These are phyloP conservation scores for Tetrastigma voinierianum DNA, from an alignment of 164 flowering plant species.

Conservation along the genomic window DNA sequence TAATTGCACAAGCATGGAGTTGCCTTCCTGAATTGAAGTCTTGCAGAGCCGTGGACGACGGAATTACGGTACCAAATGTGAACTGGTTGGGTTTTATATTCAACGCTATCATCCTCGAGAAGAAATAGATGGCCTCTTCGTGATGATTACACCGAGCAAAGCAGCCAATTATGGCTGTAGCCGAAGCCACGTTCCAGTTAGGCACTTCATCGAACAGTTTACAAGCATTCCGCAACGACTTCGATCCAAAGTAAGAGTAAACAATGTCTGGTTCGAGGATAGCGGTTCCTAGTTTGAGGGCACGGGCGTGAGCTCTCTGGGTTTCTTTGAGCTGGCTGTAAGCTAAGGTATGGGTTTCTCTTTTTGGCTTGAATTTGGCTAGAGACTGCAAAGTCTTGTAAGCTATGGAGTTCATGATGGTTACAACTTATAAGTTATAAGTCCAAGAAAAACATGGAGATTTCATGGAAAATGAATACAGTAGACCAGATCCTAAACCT, in stretches of 20 bases:
- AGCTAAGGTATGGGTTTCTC: slow-evolving; percentile 7
- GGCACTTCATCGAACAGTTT: slow-evolving; percentile 57
- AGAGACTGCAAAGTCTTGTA: not conserved
- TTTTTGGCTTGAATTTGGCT: slow-evolving; percentile 8
- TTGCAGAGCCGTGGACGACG: slow-evolving; percentile 35
- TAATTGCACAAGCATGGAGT: slow-evolving; percentile 55
- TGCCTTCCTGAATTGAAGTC: slow-evolving; percentile 44
- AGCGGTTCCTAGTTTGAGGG: slow-evolving; percentile 18
- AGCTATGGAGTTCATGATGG: not conserved
- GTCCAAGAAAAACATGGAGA: too few species aligned
- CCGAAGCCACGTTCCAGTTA: slow-evolving; percentile 47
- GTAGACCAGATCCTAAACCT: too few species aligned
- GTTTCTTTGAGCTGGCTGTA: slow-evolving; percentile 9
- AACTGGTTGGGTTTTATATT: slow-evolving; percentile 61
- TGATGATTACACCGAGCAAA: slow-evolving; percentile 34
- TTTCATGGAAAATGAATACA: too few species aligned
- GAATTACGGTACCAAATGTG: slow-evolving; percentile 64
- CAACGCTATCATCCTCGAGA: slow-evolving; percentile 45
- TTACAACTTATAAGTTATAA: too few species aligned
- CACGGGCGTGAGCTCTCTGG: slow-evolving; percentile 24
- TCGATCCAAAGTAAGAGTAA: not conserved
- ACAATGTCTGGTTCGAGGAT: not conserved
- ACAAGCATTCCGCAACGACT: slow-evolving; percentile 27
- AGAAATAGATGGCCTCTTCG: slow-evolving; percentile 47
- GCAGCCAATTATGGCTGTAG: slow-evolving; percentile 48